Conservation (phyloP, 73 alveolate species). For the Paramecium primaurelia region DNA sequence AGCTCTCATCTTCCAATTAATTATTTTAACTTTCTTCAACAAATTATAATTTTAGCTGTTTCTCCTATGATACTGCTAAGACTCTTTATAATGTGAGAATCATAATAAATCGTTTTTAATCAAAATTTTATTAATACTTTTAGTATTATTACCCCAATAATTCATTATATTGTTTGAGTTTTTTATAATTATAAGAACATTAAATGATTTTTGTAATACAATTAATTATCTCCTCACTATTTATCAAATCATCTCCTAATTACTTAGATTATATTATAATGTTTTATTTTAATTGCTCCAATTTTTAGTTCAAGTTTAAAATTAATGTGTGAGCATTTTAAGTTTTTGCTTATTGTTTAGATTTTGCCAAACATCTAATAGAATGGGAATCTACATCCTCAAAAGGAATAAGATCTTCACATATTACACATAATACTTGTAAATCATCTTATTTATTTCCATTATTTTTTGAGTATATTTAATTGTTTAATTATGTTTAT, state of each 20-base stretch:
- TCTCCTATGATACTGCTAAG: not conserved
- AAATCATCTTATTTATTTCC: not conserved
- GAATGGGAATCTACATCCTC: constrained; percentile 33
- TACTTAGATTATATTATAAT: not conserved
- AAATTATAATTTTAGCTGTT: not conserved
- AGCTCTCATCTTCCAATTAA: not conserved
- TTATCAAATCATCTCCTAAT: not conserved
- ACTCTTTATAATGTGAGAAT: not conserved
- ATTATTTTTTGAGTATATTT: not conserved
- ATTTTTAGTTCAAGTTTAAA: not conserved
- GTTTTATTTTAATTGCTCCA: not conserved
- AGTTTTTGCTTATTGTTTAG: not conserved
- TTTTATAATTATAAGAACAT: not conserved
- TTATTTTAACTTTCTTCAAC: not conserved
- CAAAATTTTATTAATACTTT: not conserved
- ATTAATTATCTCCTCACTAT: not conserved
- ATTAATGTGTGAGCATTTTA: not conserved
- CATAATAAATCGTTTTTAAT: not conserved
- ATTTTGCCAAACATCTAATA: not conserved
- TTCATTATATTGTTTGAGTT: not conserved
- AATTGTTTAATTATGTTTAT: not conserved
- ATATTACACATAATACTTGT: constrained; percentile 6
- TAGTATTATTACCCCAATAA: not conserved
- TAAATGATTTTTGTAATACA: not conserved
- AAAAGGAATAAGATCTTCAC: constrained; percentile 22